These are phyloP conservation scores for Diplodia corticola DNA, from an alignment of 2,329 filamentous ascomycete species.

Conservation along the genomic window DNA sequence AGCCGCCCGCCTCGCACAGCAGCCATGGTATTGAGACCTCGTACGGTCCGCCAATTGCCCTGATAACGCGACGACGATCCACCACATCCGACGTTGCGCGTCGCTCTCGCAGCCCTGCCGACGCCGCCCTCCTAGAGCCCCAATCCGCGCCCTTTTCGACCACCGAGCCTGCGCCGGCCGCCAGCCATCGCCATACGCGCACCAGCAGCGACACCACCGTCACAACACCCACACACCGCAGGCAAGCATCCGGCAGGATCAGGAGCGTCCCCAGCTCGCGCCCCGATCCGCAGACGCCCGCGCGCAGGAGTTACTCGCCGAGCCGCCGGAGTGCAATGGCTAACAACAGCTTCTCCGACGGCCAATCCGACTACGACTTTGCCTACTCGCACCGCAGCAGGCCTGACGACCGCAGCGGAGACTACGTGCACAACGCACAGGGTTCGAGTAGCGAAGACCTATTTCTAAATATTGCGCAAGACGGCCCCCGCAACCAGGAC, in stretches of 20 bases:
- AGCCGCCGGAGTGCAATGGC: conserved; percentile 27
- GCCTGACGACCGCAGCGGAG: conserved; percentile 14
- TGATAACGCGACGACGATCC: conserved; percentile 46
- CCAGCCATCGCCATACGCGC: conserved; percentile 26
- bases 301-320: conserved; percentile 23
- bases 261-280: conserved; percentile 16
- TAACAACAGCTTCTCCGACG: conserved; percentile 29
- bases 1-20: conserved; percentile 50
- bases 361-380: conserved; percentile 34
- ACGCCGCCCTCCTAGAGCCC: conserved; percentile 34
- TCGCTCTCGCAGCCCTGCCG: conserved; percentile 33
- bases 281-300: conserved; percentile 6
- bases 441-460: conserved; percentile 37
- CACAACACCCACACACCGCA: not conserved
- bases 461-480: conserved; percentile 45
- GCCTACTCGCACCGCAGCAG: conserved; percentile 32
- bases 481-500: conserved; percentile 31
- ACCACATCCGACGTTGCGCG: conserved; percentile 36
- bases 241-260: not conserved
- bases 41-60: conserved; percentile 52
- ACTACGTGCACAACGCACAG: conserved; percentile 9
- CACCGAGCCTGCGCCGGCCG: not conserved
- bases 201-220: conserved; percentile 25
- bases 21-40: conserved; percentile 53
- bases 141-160: conserved; percentile 28